A percentile compares a stretch with the other conserved stretches of the same genome.
Conservation (phyloP, 2,329 filamentous ascomycete species). For the Aspergillus latus region DNA sequence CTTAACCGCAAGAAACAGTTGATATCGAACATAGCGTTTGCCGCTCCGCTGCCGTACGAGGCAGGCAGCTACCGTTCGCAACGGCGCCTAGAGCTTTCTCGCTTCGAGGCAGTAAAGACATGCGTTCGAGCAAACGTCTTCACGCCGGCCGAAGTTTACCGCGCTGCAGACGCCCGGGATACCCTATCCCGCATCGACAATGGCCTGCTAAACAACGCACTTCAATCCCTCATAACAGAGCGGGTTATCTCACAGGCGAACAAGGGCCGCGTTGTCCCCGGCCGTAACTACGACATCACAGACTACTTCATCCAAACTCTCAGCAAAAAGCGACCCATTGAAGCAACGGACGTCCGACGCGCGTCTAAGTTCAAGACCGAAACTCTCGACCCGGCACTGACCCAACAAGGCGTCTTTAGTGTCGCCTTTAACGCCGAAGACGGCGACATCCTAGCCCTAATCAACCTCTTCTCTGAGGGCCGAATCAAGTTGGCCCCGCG, state of each 20-base stretch:
- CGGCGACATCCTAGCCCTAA: constrained; percentile 44
- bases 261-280: constrained; percentile 40
- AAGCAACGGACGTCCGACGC: constrained; percentile 39
- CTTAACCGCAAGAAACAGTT: constrained; percentile 36
- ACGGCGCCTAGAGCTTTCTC: constrained; percentile 24
- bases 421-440: constrained; percentile 42
- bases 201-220: constrained; percentile 37
- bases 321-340: constrained; percentile 43
- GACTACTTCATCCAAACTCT: constrained; percentile 42
- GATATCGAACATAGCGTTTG: constrained; percentile 38
- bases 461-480: constrained; percentile 42
- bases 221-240: constrained; percentile 43
- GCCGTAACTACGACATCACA: constrained; percentile 47
- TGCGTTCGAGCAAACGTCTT: constrained; percentile 51
- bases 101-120: constrained; percentile 43
- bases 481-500: constrained; percentile 38
- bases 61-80: constrained; percentile 1
- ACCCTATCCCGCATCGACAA: constrained; percentile 35
- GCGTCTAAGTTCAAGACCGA: constrained; percentile 45
- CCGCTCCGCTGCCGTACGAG: constrained; percentile 25
- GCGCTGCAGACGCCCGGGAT: constrained; percentile 37
- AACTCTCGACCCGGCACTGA: constrained; percentile 43
- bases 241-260: constrained; percentile 42
- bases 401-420: constrained; percentile 29
- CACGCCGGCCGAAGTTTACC: constrained; percentile 44